A percentile compares a stretch with the other conserved stretches of the same genome.
phyloP scores from a whole-genome alignment of 1,284 basidiomycete species.

The Phellopilus nigrolimitatus region DNA sequence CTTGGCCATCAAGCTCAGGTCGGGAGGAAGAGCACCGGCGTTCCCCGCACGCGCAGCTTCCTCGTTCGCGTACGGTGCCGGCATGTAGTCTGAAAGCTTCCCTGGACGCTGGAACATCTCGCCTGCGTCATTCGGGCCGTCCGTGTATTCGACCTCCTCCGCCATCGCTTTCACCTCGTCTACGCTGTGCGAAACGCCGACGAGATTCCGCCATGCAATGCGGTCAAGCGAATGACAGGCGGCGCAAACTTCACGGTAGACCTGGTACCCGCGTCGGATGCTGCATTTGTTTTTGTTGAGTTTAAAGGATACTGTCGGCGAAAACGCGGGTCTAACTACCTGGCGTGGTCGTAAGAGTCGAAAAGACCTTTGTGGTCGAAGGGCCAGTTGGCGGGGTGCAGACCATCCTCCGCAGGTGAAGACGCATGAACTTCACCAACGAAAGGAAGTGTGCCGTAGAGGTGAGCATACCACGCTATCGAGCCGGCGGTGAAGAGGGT shows the following conservation, averaged over 20 bases:
- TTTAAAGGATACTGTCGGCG: slow-evolving; percentile 2
- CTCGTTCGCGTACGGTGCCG: slow-evolving; percentile 94
- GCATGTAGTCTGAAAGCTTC: slow-evolving; percentile 97
- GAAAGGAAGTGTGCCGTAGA: slow-evolving; percentile 87
- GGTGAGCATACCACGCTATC: slow-evolving; percentile 93
- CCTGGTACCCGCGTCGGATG: slow-evolving; percentile 97
- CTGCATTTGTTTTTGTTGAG: slow-evolving; percentile 38
- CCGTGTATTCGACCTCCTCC: slow-evolving; percentile 94
- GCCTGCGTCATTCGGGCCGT: slow-evolving; percentile 93
- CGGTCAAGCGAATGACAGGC: slow-evolving; percentile 99
- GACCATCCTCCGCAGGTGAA: slow-evolving; percentile 88
- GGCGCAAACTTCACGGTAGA: slow-evolving; percentile 98
- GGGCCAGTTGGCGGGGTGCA: slow-evolving; percentile 86
- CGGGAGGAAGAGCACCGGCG: slow-evolving; percentile 93
- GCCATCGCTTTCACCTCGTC: slow-evolving; percentile 93
- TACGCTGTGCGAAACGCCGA: slow-evolving; percentile 95
- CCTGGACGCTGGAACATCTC: slow-evolving; percentile 99
- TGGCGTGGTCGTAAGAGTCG: slow-evolving; percentile 94
- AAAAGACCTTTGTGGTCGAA: slow-evolving; percentile 89
- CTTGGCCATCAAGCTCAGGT: slow-evolving; percentile 96
- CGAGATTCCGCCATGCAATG: slow-evolving; percentile 99
- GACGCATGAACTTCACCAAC: slow-evolving; percentile 86
- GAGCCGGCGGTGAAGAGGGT: slow-evolving; percentile 82
- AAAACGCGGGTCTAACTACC: slow-evolving; percentile 40
- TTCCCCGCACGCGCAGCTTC: slow-evolving; percentile 96